These are phyloP conservation scores for Plectranthus barbatus DNA, from an alignment of 257 asterid species.

Conservation along the genomic window DNA sequence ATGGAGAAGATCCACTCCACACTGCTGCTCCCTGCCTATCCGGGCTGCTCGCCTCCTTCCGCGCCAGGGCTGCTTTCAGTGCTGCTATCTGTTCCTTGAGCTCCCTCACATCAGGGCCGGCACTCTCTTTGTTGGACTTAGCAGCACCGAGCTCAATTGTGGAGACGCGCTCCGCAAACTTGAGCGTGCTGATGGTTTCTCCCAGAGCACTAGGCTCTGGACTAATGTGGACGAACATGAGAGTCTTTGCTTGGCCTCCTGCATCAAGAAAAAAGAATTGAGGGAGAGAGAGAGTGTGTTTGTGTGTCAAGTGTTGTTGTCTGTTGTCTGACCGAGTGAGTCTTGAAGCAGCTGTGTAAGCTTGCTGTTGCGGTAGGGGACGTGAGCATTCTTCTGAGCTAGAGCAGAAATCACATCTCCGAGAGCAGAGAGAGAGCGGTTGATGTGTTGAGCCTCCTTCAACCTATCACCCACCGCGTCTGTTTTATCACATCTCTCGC, in stretches of 20 bases:
- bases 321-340: slow-evolving; percentile 32
- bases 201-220: slow-evolving; percentile 46
- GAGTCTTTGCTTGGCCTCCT: slow-evolving; percentile 73
- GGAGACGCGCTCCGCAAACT: slow-evolving; percentile 58
- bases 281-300: neutral
- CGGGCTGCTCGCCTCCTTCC: slow-evolving; percentile 39
- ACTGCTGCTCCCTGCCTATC: too few relatives aligned
- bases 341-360: slow-evolving; percentile 60
- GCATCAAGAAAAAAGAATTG: neutral
- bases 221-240: slow-evolving; percentile 62
- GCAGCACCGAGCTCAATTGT: slow-evolving; percentile 56
- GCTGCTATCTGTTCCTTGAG: slow-evolving; percentile 58
- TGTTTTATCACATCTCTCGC: slow-evolving; percentile 49
- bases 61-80: slow-evolving; percentile 69
- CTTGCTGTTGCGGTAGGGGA: slow-evolving; percentile 53
- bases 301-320: too few relatives aligned
- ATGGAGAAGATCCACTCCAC: too few relatives aligned
- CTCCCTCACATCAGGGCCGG: slow-evolving; percentile 31
- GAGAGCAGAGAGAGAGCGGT: slow-evolving; percentile 45
- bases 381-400: slow-evolving; percentile 43
- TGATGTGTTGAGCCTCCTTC: slow-evolving; percentile 54
- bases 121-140: slow-evolving; percentile 30
- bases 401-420: slow-evolving; percentile 59
- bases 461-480: slow-evolving; percentile 50
- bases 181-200: slow-evolving; percentile 53